phyloP scores from a whole-genome alignment of 2,329 filamentous ascomycete species.

The Pyricularia sp. region DNA sequence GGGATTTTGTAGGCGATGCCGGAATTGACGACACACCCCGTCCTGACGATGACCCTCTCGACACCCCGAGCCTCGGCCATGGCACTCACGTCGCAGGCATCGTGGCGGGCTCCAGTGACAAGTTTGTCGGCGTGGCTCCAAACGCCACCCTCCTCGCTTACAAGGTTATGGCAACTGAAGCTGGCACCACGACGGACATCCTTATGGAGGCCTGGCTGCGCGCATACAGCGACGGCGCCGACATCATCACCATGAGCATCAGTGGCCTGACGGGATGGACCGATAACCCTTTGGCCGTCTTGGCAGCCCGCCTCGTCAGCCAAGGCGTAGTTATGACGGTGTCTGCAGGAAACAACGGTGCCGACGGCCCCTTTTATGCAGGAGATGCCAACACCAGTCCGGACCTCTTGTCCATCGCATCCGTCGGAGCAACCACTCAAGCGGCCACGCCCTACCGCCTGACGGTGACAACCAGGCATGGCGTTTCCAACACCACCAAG shows the following conservation, averaged over 20 bases:
- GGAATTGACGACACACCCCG: background rate
- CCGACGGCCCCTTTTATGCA: background rate
- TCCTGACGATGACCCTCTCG: constrained; percentile 12
- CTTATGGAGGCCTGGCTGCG: constrained; percentile 22
- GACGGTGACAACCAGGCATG: constrained; percentile 3
- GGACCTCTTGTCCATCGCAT: constrained; percentile 29
- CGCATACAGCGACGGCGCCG: constrained; percentile 21
- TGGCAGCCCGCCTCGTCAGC: constrained; percentile 25
- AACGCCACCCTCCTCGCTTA: constrained; percentile 15
- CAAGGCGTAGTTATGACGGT: constrained; percentile 25
- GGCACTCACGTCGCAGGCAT: constrained; percentile 16
- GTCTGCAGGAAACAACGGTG: constrained; percentile 27
- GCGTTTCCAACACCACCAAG: constrained; percentile 5
- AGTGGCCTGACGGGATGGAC: constrained; percentile 12
- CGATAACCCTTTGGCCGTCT: constrained; percentile 20
- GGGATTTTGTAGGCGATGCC: constrained; percentile 7
- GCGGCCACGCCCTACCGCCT: constrained; percentile 8
- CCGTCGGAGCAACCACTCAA: constrained; percentile 17
- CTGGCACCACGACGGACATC: constrained; percentile 13
- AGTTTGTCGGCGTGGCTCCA: constrained; percentile 14
- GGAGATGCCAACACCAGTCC: constrained; percentile 18
- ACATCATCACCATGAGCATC: constrained; percentile 23
- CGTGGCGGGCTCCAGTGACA: constrained; percentile 10
- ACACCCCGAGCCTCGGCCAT: constrained; percentile 11
- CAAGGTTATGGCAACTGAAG: constrained; percentile 11